Conservation (phyloP, 441 rosid species). For the Gossypium trilobum region DNA sequence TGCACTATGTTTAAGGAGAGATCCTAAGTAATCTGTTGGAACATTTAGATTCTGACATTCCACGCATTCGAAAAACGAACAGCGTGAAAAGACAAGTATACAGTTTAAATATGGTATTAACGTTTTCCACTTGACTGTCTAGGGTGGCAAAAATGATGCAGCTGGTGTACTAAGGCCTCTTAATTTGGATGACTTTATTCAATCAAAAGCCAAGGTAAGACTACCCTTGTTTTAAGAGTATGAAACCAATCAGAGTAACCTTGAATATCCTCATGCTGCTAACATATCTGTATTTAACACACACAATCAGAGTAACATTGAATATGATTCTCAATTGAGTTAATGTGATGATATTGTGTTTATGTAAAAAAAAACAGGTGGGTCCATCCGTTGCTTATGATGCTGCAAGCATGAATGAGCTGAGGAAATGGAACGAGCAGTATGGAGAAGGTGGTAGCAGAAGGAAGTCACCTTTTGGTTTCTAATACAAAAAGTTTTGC, state of each 20-base stretch:
- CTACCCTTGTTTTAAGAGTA: background rate
- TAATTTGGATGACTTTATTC: slow-evolving; percentile 60
- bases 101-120: background rate
- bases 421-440: slow-evolving; percentile 94
- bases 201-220: slow-evolving; percentile 69
- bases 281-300: background rate
- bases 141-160: slow-evolving; percentile 34
- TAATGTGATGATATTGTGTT: background rate
- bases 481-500: slow-evolving; percentile 25
- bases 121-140: slow-evolving; percentile 3
- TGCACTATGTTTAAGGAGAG: background rate
- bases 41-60: background rate
- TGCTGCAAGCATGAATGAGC: slow-evolving; percentile 82
- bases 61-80: background rate
- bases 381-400: slow-evolving; percentile 86
- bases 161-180: slow-evolving; percentile 46
- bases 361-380: slow-evolving; percentile 34
- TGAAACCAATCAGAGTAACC: background rate
- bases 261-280: background rate
- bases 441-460: slow-evolving; percentile 95
- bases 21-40: background rate
- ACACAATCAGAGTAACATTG: background rate
- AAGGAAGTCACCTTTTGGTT: slow-evolving; percentile 71
- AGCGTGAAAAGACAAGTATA: background rate
- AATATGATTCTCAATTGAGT: background rate